phyloP scores from a whole-genome alignment of 495 filamentous ascomycete genomes.

The Podospora tetraspora region DNA sequence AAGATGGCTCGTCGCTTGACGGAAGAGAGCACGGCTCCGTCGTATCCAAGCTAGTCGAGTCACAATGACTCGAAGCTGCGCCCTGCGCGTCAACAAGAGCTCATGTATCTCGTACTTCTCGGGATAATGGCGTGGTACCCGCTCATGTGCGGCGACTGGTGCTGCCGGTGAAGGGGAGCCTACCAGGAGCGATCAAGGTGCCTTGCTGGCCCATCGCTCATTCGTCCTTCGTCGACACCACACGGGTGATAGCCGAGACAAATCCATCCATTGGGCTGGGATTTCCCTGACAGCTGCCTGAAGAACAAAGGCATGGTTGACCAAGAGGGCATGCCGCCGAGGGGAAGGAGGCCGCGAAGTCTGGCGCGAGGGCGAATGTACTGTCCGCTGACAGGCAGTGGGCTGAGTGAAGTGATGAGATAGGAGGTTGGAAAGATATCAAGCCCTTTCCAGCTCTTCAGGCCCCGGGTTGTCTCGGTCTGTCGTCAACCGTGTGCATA shows the following conservation, averaged over 20 bases:
- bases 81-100: background rate
- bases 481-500: background rate
- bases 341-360: background rate
- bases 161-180: background rate
- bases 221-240: background rate
- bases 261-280: slow-evolving; percentile 8
- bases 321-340: background rate
- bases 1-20: background rate
- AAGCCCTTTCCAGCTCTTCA: background rate
- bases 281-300: slow-evolving; percentile 10
- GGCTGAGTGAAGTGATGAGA: background rate
- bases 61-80: background rate
- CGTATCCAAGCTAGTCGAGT: background rate
- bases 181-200: background rate
- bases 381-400: background rate
- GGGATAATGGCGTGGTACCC: background rate
- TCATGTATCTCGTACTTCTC: background rate
- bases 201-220: background rate
- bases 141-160: background rate
- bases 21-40: background rate
- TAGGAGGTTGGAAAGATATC: background rate
- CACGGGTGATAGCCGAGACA: slow-evolving; percentile 18
- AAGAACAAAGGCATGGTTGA: background rate
- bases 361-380: background rate
- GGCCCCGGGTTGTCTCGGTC: background rate